Base-by-base conservation (phyloP, 345 rosid species). In the Pugionium dolabratum region DNA sequence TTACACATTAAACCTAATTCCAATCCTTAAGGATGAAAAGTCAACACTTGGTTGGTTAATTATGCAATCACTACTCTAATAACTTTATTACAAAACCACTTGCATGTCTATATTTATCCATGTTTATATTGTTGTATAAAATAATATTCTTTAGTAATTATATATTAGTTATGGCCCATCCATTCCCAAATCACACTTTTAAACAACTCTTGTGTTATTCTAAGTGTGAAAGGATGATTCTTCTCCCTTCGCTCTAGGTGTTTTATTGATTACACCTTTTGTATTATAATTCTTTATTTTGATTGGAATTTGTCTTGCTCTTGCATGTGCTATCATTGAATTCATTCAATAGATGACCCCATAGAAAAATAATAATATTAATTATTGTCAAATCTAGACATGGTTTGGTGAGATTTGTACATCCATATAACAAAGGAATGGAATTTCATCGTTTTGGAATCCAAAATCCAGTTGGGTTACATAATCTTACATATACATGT, bases 11-110 rank as follows among this genome's bases (percentile, higher is more conserved):
- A 39, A 56, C 46, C 46, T 44, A 77, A 71, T 52, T 51, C 70
- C 77, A 72, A 67, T 64, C 48, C 62, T 67, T 40, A 45, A 37
- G 60, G 56, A 54, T 69, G 9, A 68, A 71, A 80, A 74, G 88
- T 82, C 88, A 81, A 80, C 59, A 43, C 67, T 44, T 49, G 41
- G 56, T 74, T 81, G 80, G 79, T 31, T 72, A 72, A 72, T 64
- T 64, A 48, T 58, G 59, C 75, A 63, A 70, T 71, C 59, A 63
- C 69, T 32, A 55, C 43, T 62, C 69, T 37, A 45, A 62, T 18
- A 18, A 63, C 51, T 59, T 71, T 54, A 37, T 63, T 44, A 63
- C 57, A 62, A 37, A 53, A 63, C 69, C 69, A 61, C 18, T 0
- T 18, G 18, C 18, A 18, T 18, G 18, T 18, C 18, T 18, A 18